Conservation (phyloP, 345 rosid genomes). For the Heritiera littoralis region DNA sequence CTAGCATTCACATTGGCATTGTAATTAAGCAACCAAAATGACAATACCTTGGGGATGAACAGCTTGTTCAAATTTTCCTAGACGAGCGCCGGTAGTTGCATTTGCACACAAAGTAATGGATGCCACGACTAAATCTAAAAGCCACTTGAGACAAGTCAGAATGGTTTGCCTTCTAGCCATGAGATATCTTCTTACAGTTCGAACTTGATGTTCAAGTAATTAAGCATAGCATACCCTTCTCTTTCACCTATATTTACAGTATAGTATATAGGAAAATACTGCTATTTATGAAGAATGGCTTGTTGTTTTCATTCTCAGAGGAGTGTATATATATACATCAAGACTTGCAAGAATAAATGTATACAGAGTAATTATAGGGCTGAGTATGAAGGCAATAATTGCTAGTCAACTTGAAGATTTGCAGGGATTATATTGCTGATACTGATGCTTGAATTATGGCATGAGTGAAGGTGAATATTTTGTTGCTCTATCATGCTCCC, state of each 20-base stretch:
- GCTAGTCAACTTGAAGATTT: too few relatives aligned
- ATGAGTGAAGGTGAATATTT: too few relatives aligned
- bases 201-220: slow-evolving; percentile 7
- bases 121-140: slow-evolving; percentile 26
- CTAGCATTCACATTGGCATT: neutral
- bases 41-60: slow-evolving; percentile 11
- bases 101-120: slow-evolving; percentile 26
- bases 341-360: too few relatives aligned
- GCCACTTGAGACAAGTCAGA: slow-evolving; percentile 23
- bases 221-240: neutral
- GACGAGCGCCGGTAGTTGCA: slow-evolving; percentile 31
- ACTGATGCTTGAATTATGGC: too few relatives aligned
- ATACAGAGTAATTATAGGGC: too few relatives aligned
- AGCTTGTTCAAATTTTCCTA: neutral
- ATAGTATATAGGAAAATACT: too few relatives aligned
- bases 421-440: too few relatives aligned
- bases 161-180: slow-evolving; percentile 25
- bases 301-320: too few relatives aligned
- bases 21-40: neutral
- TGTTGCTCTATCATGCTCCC: too few relatives aligned
- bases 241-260: slow-evolving; percentile 13
- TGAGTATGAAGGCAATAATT: too few relatives aligned
- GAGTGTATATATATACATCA: too few relatives aligned
- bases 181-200: neutral
- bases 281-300: too few relatives aligned